Percentiles rank a stretch among this genome's conserved stretches.
phyloP scores from a whole-genome alignment of 352 stramenopile genomes.

The Globisporangium emineosum region DNA sequence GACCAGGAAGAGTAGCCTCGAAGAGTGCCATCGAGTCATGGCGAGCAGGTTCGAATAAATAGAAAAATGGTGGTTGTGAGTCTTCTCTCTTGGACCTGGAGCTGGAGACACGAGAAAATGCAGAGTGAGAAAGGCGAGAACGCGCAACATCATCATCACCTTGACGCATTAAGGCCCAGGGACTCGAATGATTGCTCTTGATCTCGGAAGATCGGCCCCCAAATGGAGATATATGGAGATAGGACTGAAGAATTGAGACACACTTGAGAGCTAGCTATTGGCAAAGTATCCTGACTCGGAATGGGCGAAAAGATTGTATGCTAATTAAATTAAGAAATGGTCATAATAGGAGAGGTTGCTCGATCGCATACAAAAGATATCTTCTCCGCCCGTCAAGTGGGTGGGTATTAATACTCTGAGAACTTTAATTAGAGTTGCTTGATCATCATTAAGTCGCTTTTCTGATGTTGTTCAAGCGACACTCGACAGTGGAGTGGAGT shows the following conservation, averaged over 20 bases:
- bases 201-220: not conserved
- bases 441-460: not conserved
- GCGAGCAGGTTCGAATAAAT: slow-evolving; percentile 7
- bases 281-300: not conserved
- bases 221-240: not conserved
- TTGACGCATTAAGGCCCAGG: not conserved
- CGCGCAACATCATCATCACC: not conserved
- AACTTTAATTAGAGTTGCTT: not conserved
- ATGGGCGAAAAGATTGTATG: too few relatives aligned
- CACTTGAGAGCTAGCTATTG: not conserved
- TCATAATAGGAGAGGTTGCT: not conserved
- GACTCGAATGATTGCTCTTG: not conserved
- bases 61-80: not conserved
- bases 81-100: not conserved
- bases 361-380: not conserved
- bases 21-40: slow-evolving; percentile 4
- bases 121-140: slow-evolving; percentile 10
- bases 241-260: not conserved
- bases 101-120: slow-evolving; percentile 8
- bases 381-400: not conserved
- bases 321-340: too few relatives aligned
- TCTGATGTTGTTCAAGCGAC: slow-evolving; percentile 2
- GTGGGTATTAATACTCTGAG: not conserved
- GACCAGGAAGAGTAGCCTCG: not conserved
- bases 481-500: not conserved